Base-by-base conservation (phyloP, 2,329 filamentous ascomycete species). In the Sclerotinia nivalis region DNA sequence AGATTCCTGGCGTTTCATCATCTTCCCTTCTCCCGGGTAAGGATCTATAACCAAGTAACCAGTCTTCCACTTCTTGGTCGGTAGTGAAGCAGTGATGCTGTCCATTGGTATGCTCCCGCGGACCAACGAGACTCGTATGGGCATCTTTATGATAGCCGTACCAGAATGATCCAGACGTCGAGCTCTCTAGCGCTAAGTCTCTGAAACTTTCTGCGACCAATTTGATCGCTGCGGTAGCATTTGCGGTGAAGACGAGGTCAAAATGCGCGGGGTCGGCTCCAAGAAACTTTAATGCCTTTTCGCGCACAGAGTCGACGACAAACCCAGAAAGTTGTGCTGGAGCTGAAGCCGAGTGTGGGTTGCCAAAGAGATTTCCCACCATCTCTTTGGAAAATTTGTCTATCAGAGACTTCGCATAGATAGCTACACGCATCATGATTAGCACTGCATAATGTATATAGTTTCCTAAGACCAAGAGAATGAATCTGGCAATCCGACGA, bases 171-270 rank as follows among this genome's bases (percentile, higher is more conserved):
- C 82, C 80, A 81, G 80, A 25, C 87, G 84, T 60, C 58, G 72
- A 69, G 89, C 84, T 76, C 95, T 85, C 9, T 88, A 88, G 56
- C 50, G 88, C 84, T 59, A 85, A 83, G 72, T 90, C 88, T 66
- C 91, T 84, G 75, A 97, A 86, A 4, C 89, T 88, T 70, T 98
- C 95, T 60, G 87, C 85, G 3, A 96, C 91, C 10, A 97, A 82
- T 80, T 97, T 97, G 75, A 97, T 90, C 2, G 89, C 93, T 1
- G 93, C 93, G 0, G 95, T 97, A n/a, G 95, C 92, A 79, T 97
- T 98, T 45, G 93, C 89, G 31, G 95, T 93, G 78, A 97, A 97
- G 1, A 97, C 87, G 2, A 97, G 81, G 75, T 97, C 93, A 74
- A 95, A 97, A 6, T 92, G 84, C 13, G 88, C 85, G 1, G 93